These are phyloP conservation scores for Phenoliferia sp. DNA, from an alignment of 1,284 basidiomycete species.

Conservation along the genomic window DNA sequence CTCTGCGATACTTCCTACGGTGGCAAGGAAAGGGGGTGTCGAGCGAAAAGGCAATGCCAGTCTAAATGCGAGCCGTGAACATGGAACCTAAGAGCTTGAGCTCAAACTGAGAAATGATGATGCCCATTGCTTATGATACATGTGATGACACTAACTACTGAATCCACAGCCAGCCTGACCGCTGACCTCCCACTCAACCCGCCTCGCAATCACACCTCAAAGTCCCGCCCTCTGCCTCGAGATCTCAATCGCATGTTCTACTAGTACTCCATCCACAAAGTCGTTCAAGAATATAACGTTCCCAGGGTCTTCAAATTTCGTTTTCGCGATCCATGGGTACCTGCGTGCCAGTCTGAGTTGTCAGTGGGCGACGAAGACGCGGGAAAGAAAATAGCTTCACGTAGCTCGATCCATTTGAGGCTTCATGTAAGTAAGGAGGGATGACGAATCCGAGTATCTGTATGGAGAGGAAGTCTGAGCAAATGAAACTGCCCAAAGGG, in stretches of 20 bases:
- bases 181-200: too few relatives aligned
- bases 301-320: slow-evolving; percentile 12
- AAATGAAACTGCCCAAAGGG: not conserved
- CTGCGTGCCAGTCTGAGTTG: not conserved
- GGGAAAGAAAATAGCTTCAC: not conserved
- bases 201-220: too few relatives aligned
- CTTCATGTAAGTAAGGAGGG: slow-evolving; percentile 19
- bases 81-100: too few relatives aligned
- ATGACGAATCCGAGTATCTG: slow-evolving; percentile 20
- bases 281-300: slow-evolving; percentile 19
- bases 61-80: too few relatives aligned
- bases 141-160: too few relatives aligned
- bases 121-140: too few relatives aligned
- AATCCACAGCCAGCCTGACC: too few relatives aligned
- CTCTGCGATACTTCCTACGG: too few relatives aligned
- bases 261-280: slow-evolving; percentile 20
- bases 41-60: too few relatives aligned
- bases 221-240: slow-evolving; percentile 11
- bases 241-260: slow-evolving; percentile 21
- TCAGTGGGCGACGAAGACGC: not conserved
- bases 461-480: not conserved
- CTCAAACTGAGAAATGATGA: too few relatives aligned
- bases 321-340: slow-evolving; percentile 16
- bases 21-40: too few relatives aligned
- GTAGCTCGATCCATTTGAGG: slow-evolving; percentile 12